Percentiles rank a stretch among this genome's conserved stretches.
These are phyloP conservation scores for Colletotrichum godetiae DNA, from an alignment of 2,329 filamentous ascomycete species.

Conservation along the genomic window DNA sequence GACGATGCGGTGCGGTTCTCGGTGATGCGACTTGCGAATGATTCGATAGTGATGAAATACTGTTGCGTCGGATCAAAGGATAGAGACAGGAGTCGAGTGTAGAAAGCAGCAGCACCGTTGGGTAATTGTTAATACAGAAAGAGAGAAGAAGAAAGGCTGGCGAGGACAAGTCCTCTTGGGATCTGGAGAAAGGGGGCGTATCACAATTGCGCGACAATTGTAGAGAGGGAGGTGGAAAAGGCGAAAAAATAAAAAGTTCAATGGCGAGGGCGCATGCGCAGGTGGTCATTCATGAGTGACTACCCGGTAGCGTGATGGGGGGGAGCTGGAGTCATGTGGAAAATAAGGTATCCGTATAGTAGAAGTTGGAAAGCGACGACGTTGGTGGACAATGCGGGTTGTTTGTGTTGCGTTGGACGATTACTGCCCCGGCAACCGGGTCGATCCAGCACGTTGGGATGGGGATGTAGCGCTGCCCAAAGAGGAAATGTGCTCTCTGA, in stretches of 20 bases:
- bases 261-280: conserved; percentile 1
- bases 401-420: conserved; percentile 36
- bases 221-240: background rate
- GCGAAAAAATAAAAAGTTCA: conserved; percentile 7
- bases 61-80: background rate
- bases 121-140: conserved; percentile 28
- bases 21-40: conserved; percentile 10
- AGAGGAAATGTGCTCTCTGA: background rate
- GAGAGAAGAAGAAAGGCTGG: conserved; percentile 8
- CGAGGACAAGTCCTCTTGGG: conserved; percentile 32
- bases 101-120: conserved; percentile 2
- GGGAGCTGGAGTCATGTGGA: background rate
- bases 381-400: conserved; percentile 17
- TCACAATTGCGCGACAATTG: conserved; percentile 8
- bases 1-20: conserved; percentile 6
- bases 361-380: conserved; percentile 5
- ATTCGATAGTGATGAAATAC: background rate
- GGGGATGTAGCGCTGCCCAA: conserved; percentile 25
- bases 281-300: conserved; percentile 21
- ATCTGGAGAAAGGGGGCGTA: conserved; percentile 14
- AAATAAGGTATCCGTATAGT: too few species aligned
- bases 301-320: background rate
- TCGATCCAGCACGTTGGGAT: conserved; percentile 32
- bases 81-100: background rate
- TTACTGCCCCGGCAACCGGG: conserved; percentile 39